Percentiles rank a stretch among this genome's conserved stretches.
Evolutionary conservation across 2,329 filamentous ascomycete genomes (phyloP).

Genomic region (Trichoderma citrinoviride): DNA sequence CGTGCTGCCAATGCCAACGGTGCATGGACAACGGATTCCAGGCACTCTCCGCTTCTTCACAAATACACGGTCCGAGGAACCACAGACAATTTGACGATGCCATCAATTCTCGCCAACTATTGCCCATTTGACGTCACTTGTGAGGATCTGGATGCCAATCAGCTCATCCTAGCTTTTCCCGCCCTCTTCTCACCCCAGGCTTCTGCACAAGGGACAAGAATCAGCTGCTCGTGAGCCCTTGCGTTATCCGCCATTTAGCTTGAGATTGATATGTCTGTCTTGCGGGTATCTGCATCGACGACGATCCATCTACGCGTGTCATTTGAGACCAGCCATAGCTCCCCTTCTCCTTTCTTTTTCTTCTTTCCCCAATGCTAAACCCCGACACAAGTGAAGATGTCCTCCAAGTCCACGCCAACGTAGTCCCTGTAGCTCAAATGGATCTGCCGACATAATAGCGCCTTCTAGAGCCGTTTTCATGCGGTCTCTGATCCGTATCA

Average conservation of each 20-base stretch:
- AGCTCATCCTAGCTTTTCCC: background rate
- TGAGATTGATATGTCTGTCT: background rate
- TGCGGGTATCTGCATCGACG: background rate
- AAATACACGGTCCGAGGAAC: background rate
- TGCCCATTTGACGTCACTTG: constrained; percentile 1
- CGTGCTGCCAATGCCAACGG: background rate
- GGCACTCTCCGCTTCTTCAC: background rate
- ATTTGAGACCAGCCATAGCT: too few relatives aligned
- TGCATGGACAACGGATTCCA: background rate
- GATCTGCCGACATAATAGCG: constrained; percentile 18
- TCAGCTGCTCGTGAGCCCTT: background rate
- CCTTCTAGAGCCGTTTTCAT: background rate
- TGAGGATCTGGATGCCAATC: background rate
- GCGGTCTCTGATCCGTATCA: too few relatives aligned
- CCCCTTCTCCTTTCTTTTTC: too few relatives aligned
- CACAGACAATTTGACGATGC: background rate
- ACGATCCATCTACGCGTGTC: too few relatives aligned
- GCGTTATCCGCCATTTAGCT: background rate
- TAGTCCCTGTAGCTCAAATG: background rate
- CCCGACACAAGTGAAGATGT: background rate
- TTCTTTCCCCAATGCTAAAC: background rate
- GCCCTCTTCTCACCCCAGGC: background rate
- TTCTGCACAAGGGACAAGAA: background rate
- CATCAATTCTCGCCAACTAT: background rate
- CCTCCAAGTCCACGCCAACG: background rate